Percentiles rank a stretch among this genome's conserved stretches.
Conservation (phyloP, 1,284 basidiomycete species). For the Boletus mariae region DNA sequence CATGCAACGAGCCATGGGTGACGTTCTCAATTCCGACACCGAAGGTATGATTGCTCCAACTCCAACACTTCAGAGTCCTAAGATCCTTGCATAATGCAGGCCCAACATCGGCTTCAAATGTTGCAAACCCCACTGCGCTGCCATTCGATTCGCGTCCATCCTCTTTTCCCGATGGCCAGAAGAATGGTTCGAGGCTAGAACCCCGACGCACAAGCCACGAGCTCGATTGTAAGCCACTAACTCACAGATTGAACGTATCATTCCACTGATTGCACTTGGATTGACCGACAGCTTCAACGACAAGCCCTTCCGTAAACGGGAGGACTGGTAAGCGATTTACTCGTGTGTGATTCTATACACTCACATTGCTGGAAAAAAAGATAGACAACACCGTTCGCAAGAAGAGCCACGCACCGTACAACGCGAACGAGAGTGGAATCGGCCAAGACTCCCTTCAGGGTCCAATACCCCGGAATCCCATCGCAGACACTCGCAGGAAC, state of each 20-base stretch:
- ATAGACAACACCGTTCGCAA: constrained; percentile 13
- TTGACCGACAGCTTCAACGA: constrained; percentile 16
- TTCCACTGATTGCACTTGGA: constrained; percentile 6
- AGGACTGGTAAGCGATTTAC: constrained; percentile 16
- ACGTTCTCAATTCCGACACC: constrained; percentile 43
- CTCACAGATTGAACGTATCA: not conserved
- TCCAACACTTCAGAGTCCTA: not conserved
- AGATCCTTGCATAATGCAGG: constrained; percentile 9
- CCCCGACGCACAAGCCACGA: constrained; percentile 14
- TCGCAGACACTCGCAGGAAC: constrained; percentile 25
- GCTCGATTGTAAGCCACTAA: constrained; percentile 17
- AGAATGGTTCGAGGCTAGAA: constrained; percentile 4
- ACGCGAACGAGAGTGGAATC: constrained; percentile 39
- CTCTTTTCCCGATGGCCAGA: constrained; percentile 10
- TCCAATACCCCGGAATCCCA: constrained; percentile 32
- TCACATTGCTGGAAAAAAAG: constrained; percentile 13
- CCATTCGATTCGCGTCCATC: constrained; percentile 15
- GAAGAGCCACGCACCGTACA: constrained; percentile 29
- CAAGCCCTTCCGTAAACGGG: constrained; percentile 10
- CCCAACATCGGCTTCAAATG: constrained; percentile 11
- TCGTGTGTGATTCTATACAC: not conserved
- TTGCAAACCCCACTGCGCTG: constrained; percentile 2
- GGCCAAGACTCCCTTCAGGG: constrained; percentile 21
- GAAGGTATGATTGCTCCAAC: constrained; percentile 23
- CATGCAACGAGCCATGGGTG: constrained; percentile 66